phyloP scores from a whole-genome alignment of 176 grass and related monocot species.

The Miscanthus lutarioriparius region DNA sequence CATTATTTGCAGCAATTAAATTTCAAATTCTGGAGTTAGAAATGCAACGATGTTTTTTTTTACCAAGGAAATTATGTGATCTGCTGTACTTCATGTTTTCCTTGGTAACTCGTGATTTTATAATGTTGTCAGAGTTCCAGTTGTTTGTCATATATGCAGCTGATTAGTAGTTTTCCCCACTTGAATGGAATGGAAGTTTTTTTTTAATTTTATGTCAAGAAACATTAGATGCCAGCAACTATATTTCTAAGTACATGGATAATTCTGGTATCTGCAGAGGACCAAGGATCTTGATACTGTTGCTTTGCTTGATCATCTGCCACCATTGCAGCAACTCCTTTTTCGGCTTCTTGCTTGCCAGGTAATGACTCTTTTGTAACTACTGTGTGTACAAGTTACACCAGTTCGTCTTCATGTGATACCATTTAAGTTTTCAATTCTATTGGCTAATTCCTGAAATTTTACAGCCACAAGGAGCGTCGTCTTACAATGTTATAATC shows the following conservation, averaged over 20 bases:
- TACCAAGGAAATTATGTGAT: neutral
- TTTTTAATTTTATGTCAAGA: neutral
- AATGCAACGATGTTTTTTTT: conserved; percentile 2
- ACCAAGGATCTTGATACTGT: conserved; percentile 76
- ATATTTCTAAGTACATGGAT: conserved; percentile 13
- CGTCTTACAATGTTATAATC: conserved; percentile 93
- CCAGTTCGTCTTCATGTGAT: conserved; percentile 9
- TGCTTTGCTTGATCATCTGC: conserved; percentile 91
- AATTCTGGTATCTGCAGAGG: conserved; percentile 64
- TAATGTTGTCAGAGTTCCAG: neutral
- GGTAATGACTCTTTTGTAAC: conserved; percentile 48
- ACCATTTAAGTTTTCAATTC: conserved; percentile 27
- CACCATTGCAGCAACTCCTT: conserved; percentile 81
- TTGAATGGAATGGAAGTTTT: neutral
- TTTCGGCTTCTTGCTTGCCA: conserved; percentile 91
- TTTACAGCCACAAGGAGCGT: conserved; percentile 79
- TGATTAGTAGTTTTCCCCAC: neutral
- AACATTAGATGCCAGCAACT: neutral
- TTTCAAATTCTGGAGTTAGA: neutral
- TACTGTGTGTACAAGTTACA: neutral
- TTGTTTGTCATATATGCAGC: neutral
- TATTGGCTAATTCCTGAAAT: conserved; percentile 23
- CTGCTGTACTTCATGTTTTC: conserved; percentile 7
- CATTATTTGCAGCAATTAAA: neutral
- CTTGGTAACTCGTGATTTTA: neutral